Percentiles rank a stretch among this genome's conserved stretches.
These are phyloP conservation scores for Alisma plantagoaquatica DNA, from an alignment of 106 monocot species.

Conservation along the genomic window DNA sequence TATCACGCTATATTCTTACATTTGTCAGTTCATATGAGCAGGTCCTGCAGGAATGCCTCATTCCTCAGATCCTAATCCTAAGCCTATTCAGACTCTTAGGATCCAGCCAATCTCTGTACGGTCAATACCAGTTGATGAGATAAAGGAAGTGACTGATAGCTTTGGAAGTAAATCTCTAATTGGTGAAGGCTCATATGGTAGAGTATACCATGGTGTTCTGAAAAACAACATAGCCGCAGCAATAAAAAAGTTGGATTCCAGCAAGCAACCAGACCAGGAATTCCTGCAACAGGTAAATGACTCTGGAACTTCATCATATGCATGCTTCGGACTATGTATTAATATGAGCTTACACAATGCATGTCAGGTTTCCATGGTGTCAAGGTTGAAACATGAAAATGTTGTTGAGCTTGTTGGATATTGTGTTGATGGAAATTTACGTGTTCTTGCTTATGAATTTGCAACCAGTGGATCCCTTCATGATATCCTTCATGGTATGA, in stretches of 20 bases:
- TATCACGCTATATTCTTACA: too few species aligned
- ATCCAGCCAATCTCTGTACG: slow-evolving; percentile 1
- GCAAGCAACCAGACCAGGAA: slow-evolving; percentile 9
- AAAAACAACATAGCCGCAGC: slow-evolving; percentile 2
- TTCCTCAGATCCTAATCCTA: slow-evolving; percentile 7
- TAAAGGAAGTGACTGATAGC: too few species aligned
- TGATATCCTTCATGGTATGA: too few species aligned
- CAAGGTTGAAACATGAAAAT: slow-evolving; percentile 20
- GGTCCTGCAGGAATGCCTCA: not conserved
- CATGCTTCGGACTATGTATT: too few species aligned
- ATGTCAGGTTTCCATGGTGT: slow-evolving; percentile 19
- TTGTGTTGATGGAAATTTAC: slow-evolving; percentile 14
- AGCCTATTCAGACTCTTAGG: slow-evolving; percentile 2
- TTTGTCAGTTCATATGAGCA: too few species aligned
- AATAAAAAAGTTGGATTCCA: slow-evolving; percentile 7
- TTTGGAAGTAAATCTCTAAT: too few species aligned
- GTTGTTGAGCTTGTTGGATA: slow-evolving; percentile 20
- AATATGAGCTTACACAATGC: too few species aligned
- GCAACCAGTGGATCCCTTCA: slow-evolving; percentile 22
- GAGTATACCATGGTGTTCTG: too few species aligned
- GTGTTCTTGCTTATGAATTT: slow-evolving; percentile 19
- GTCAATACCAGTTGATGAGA: too few species aligned
- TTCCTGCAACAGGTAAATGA: slow-evolving; percentile 2
- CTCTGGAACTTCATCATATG: too few species aligned
- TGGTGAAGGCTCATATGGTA: too few species aligned